Percentiles rank a stretch among this genome's conserved stretches.
Evolutionary conservation across 148 eudicot species (phyloP).

Genomic region (Vaccinium darrowii): DNA sequence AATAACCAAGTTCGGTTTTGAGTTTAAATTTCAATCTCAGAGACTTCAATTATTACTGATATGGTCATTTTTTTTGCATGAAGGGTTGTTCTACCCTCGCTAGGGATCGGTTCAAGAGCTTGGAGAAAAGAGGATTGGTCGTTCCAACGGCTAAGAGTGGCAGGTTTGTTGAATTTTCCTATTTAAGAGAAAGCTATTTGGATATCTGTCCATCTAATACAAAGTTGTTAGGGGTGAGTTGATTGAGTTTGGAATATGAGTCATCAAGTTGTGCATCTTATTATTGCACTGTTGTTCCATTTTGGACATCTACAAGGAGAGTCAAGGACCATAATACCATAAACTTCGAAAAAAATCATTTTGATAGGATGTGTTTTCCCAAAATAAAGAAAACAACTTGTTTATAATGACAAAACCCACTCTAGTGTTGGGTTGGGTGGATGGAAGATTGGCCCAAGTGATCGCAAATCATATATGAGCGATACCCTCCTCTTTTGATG

Average conservation of each 20-base stretch:
- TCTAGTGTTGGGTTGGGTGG: neutral
- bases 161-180: constrained; percentile 42
- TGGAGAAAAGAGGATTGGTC: constrained; percentile 88
- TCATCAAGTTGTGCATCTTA: constrained; percentile 7
- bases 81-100: constrained; percentile 90
- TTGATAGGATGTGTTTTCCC: neutral
- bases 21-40: neutral
- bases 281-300: neutral
- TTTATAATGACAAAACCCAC: neutral
- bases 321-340: neutral
- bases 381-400: neutral
- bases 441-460: neutral
- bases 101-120: constrained; percentile 85
- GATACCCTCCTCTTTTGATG: neutral
- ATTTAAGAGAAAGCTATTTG: neutral
- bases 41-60: neutral
- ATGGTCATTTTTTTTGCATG: constrained; percentile 19
- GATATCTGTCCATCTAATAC: neutral
- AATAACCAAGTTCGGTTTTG: neutral
- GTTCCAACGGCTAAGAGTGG: constrained; percentile 67
- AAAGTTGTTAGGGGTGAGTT: neutral
- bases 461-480: neutral
- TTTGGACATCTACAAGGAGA: neutral
- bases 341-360: neutral
- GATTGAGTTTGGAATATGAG: constrained; percentile 1